Conservation (phyloP, 2,329 filamentous ascomycete genomes). For the Ceratocystis smalleyi region DNA sequence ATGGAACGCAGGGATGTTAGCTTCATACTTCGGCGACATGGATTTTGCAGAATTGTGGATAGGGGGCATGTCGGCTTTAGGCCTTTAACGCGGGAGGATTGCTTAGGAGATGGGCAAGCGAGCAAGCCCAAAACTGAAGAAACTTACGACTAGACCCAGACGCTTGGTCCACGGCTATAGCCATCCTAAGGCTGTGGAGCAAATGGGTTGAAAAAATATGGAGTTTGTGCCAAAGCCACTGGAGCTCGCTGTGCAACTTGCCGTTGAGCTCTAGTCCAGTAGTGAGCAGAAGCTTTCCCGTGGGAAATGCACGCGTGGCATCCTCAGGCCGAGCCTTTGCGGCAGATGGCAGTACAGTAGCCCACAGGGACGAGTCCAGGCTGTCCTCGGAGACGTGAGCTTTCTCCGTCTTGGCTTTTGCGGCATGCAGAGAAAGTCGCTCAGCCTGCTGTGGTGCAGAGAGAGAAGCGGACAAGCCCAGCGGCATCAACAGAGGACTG, state of each 20-base stretch:
- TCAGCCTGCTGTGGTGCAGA: background rate
- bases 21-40: background rate
- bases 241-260: constrained; percentile 10
- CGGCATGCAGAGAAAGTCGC: background rate
- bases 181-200: constrained; percentile 12
- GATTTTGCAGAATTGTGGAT: background rate
- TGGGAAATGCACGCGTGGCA: background rate
- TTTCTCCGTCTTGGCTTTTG: background rate
- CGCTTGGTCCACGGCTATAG: constrained; percentile 4
- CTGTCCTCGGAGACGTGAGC: background rate
- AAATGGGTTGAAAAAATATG: constrained; percentile 13
- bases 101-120: background rate
- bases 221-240: constrained; percentile 14
- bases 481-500: background rate
- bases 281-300: background rate
- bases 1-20: constrained; percentile 2
- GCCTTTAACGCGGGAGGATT: background rate
- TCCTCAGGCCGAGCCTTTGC: constrained; percentile 1
- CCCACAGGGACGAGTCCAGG: background rate
- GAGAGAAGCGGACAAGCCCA: background rate
- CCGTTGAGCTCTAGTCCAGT: background rate
- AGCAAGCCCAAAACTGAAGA: background rate
- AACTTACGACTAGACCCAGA: background rate
- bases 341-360: background rate
- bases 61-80: background rate